Evolutionary conservation across 1,284 basidiomycete genomes (phyloP).

Genomic region (Trichosporon coremiiforme): DNA sequence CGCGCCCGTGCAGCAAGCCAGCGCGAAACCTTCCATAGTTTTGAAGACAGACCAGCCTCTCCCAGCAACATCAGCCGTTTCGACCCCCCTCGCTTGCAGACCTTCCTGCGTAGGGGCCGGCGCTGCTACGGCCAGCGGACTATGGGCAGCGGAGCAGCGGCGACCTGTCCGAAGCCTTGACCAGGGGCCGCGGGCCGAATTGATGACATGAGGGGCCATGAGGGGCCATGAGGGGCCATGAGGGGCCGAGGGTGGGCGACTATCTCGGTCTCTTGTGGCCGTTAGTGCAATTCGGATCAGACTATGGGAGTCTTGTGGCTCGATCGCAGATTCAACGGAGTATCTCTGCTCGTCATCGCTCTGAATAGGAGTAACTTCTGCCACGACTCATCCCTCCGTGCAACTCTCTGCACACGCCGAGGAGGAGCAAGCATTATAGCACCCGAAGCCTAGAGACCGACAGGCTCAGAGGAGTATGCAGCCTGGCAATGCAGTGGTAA

Average conservation of each 20-base stretch:
- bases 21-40: background rate
- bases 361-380: background rate
- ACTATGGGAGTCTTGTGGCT: background rate
- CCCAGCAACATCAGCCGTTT: no score
- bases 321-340: constrained; percentile 5
- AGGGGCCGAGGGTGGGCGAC: background rate
- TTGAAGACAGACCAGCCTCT: background rate
- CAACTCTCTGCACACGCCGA: background rate
- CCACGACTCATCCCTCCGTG: background rate
- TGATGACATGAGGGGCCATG: background rate
- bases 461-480: background rate
- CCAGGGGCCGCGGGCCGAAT: background rate
- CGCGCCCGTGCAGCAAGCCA: background rate
- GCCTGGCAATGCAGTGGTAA: background rate
- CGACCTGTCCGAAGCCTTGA: background rate
- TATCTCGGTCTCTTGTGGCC: background rate
- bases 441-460: background rate
- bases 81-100: no score
- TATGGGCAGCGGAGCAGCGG: background rate
- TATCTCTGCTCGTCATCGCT: background rate
- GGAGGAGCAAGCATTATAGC: background rate
- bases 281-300: background rate
- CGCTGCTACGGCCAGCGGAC: no score
- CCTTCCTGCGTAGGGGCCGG: no score
- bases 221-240: no score